Evolutionary conservation across 2,329 filamentous ascomycete genomes (phyloP), one percentile per base, ranked within the genome.

Genomic region (Cryphonectria nitschkei): DNA sequence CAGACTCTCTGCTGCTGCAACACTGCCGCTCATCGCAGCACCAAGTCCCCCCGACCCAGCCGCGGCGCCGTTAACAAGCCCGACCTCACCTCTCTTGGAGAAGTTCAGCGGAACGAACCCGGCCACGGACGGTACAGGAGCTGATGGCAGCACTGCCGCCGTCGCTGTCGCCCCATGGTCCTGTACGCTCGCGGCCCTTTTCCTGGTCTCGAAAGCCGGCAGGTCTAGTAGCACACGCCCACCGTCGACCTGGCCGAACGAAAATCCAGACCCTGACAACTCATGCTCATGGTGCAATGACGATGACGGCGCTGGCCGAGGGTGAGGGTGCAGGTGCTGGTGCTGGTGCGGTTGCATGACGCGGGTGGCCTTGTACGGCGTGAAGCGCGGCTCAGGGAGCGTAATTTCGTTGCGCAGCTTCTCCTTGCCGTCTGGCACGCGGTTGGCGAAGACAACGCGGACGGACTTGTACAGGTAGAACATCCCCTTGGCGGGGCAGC

Each of bases 401-500:
- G 96, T 94, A 6, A 95, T 91, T 79, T 99, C 96, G 77, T 97
- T 98, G 43, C 91, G 88, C 54, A 99, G 85, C 77, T 92, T 95
- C 81, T 98, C 95, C 78, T 98, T 97, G 56, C 94, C 95, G 76
- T 98, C 96, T 0, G 96, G 95, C 0, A 98, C 95, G 37, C 96
- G 90, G 78, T 98, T 98, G 68, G 96, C 96, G 79, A 99, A 99
- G 3, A 99, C 95, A 50, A 98, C 93, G 19, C 96, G 90, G 71
- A 98, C 92, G 76, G 89, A 94, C 76, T 96, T 97, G 83, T 98
- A 96, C 7, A 99, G 84, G 76, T 94, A 98, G 79, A 91, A 97
- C 16, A 95, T 90, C 7, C 93, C 94, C 74, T 91, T 92, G 0
- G 91, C 89, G 0, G 94, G 92, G 76, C 92, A 95, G 81, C 95